A percentile compares a stretch with the other conserved stretches of the same genome.
phyloP scores from a whole-genome alignment of 106 monocot genomes.

The Acanthochlamys bracteata region DNA sequence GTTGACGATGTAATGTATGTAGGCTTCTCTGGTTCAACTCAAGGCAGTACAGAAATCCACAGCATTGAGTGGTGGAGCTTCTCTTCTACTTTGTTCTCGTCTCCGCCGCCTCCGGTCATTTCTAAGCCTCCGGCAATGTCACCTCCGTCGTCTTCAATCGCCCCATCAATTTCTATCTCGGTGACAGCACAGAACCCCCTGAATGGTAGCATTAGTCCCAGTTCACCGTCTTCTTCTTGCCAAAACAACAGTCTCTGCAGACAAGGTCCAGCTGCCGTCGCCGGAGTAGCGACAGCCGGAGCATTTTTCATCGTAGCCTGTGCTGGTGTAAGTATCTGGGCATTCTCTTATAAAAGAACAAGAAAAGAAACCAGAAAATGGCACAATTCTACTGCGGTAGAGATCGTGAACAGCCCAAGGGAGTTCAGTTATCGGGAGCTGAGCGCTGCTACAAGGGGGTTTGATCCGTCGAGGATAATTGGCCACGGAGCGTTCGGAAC shows the following conservation, averaged over 20 bases:
- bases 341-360: slow-evolving; percentile 19
- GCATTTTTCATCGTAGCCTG: slow-evolving; percentile 57
- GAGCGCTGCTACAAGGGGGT: slow-evolving; percentile 45
- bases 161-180: slow-evolving; percentile 13
- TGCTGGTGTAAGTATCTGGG: slow-evolving; percentile 53
- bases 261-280: slow-evolving; percentile 60
- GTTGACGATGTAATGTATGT: slow-evolving; percentile 58
- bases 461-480: slow-evolving; percentile 62
- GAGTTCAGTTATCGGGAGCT: slow-evolving; percentile 86
- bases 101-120: slow-evolving; percentile 1
- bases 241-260: slow-evolving; percentile 45
- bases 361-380: slow-evolving; percentile 12
- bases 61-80: slow-evolving; percentile 93
- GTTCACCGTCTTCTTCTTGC: slow-evolving; percentile 25
- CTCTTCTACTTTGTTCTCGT: slow-evolving; percentile 24
- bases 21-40: slow-evolving; percentile 90
- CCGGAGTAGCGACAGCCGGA: slow-evolving; percentile 73
- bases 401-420: slow-evolving; percentile 50
- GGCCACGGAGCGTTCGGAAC: slow-evolving; percentile 94
- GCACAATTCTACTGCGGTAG: slow-evolving; percentile 27
- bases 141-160: background rate
- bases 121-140: background rate
- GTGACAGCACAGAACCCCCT: slow-evolving; percentile 37
- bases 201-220: slow-evolving; percentile 5
- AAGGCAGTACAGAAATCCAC: slow-evolving; percentile 94